Evolutionary conservation across 2,329 filamentous ascomycete genomes (phyloP), one percentile per base, ranked within the genome.

Genomic region (Colletotrichum costaricense): DNA sequence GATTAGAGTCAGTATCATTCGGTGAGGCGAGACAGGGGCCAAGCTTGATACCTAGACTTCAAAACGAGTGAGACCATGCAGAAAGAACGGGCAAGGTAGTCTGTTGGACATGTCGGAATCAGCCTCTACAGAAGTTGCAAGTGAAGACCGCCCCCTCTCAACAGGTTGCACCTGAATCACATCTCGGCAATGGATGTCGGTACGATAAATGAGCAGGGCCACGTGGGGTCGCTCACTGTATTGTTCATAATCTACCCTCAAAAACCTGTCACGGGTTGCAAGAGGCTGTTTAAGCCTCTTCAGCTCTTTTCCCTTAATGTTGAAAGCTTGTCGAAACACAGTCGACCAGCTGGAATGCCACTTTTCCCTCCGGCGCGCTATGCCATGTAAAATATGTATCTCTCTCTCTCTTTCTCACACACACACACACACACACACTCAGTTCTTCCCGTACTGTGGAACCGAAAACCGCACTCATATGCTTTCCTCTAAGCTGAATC

Each of bases 361-460:
- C 26, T 49, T n/a, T 49, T 11, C 33, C 60, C 30, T 57, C 59
- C n/a, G 24, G 24, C 59, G 70, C 67, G 67, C 71, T 71, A 63
- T 55, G 67, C 71, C 67, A 71, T 73, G 67, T 67, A 46, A 71
- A 63, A 56, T 49, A 56, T 22, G 8, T 49, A n/a, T 22, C 19
- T n/a, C 16, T n/a, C 42, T n/a, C 5, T n/a, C 24, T 14, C 49
- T 19, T 19, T 9, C 42, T 1, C 42, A 1, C 42, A 9, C 42
- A 5, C 42, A 6, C 42, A 9, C n/a, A 9, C 24, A 26, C 24
- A 5, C 42, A 6, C 42, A 9, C 42, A 9, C 33, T n/a, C 49
- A 54, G 49, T 55, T 64, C 49, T 42, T 72, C 22, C 49, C 56
- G 67, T 73, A 22, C 71, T 73, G 71, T 71, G 38, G 56, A 73